Percentiles rank a stretch among this genome's conserved stretches.
phyloP scores from a whole-genome alignment of 331 rosid species.

The Stylosanthes scabra region DNA sequence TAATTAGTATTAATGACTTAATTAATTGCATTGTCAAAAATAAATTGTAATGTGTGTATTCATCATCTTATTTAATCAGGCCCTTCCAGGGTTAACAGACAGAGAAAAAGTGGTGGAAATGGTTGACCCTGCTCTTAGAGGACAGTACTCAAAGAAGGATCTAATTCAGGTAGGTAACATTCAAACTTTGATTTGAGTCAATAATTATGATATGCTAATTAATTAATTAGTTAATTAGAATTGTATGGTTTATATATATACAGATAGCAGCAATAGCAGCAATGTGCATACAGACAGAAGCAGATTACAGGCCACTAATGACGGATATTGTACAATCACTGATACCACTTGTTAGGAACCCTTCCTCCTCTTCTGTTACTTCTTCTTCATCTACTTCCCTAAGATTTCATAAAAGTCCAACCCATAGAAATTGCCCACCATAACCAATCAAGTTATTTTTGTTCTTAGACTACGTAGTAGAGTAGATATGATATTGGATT shows the following conservation, averaged over 20 bases:
- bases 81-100: slow-evolving; percentile 89
- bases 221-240: not conserved
- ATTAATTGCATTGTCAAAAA: too few relatives aligned
- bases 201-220: not conserved
- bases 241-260: not conserved
- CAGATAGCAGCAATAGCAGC: slow-evolving; percentile 98
- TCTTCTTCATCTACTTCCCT: slow-evolving; percentile 53
- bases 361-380: slow-evolving; percentile 30
- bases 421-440: not conserved
- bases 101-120: slow-evolving; percentile 85
- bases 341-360: slow-evolving; percentile 73
- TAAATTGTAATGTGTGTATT: not conserved
- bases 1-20: not conserved
- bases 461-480: not conserved
- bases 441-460: not conserved
- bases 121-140: slow-evolving; percentile 86
- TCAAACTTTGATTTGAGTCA: slow-evolving; percentile 26
- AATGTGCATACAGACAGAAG: slow-evolving; percentile 98
- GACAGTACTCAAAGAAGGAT: slow-evolving; percentile 88
- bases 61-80: too few relatives aligned
- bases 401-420: slow-evolving; percentile 58
- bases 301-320: slow-evolving; percentile 94
- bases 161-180: slow-evolving; percentile 65
- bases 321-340: slow-evolving; percentile 92
- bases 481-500: too few relatives aligned